phyloP scores from a whole-genome alignment of 2,329 filamentous ascomycete genomes.

The Thelonectria blattea region DNA sequence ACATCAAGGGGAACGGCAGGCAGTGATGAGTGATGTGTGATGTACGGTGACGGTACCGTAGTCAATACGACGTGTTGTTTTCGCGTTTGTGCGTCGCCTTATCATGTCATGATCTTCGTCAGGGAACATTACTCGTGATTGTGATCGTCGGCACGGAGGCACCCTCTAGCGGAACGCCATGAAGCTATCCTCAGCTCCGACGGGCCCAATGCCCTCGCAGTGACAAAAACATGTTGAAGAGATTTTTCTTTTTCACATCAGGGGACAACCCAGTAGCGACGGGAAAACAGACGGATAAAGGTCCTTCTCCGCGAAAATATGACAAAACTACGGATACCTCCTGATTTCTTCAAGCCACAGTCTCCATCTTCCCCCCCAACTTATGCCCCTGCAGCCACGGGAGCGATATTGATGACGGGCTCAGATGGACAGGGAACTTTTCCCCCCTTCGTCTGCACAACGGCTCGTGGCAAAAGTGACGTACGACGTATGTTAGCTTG shows the following conservation, averaged over 20 bases:
- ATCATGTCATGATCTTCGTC: neutral
- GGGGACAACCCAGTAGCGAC: neutral
- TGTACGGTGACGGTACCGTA: too few relatives aligned
- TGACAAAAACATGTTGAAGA: neutral
- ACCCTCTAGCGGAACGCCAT: neutral
- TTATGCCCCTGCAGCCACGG: neutral
- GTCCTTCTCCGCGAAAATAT: neutral
- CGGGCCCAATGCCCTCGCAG: neutral
- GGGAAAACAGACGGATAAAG: neutral
- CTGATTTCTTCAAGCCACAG: neutral
- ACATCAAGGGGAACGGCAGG: too few relatives aligned
- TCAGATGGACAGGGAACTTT: neutral
- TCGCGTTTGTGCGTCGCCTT: neutral
- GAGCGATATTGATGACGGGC: neutral
- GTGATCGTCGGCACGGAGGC: neutral
- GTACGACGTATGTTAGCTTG: neutral
- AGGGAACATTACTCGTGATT: neutral
- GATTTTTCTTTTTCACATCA: neutral
- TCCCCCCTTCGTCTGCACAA: neutral
- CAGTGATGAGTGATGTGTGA: too few relatives aligned
- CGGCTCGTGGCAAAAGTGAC: neutral
- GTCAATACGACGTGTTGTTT: too few relatives aligned
- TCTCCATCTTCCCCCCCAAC: neutral
- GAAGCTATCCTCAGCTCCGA: neutral
- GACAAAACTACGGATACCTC: neutral